Evolutionary conservation across 805 yeast species (phyloP), one percentile per base, ranked within the genome.

Genomic region (Wickerhamiella brachini): DNA sequence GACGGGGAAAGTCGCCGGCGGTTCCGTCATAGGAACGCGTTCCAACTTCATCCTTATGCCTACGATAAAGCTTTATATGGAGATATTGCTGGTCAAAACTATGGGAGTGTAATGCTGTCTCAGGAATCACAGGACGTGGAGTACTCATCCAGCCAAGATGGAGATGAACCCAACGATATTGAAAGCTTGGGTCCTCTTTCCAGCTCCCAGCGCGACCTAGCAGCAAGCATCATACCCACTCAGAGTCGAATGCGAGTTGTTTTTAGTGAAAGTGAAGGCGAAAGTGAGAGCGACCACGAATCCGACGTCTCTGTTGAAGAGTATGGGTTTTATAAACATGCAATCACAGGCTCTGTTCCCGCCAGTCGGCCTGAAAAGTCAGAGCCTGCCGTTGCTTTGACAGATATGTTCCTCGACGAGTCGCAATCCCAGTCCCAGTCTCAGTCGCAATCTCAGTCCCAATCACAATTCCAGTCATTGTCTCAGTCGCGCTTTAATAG

Each of bases 41-140:
- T 38, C n/a, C 50, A 48, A n/a, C 20, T 48, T n/a, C 39, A 26
- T 7, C 50, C 50, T 8, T 48, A 48, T 22, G 31, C 46, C 42
- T 48, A 48, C 24, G 50, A 48, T 21, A n/a, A 26, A n/a, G 50
- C 46, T 3, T 20, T 48, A 4, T 48, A 48, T n/a, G 50, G 50
- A 5, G 31, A 31, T 10, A 41, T 41, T 12, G 18, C 44, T 20
- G 44, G 44, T 22, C 12, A 8, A 21, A 18, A 41, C 6, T 29
- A 29, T 15, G 34, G 34, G 12, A 29, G 12, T 29, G 15, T 29
- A 9, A 29, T 7, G 34, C 5, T 12, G 15, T 15, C 41, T 37
- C 17, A n/a, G 9, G 17, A 37, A 7, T 37, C 41, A 5, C 41
- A 37, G 9, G 41, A 37, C 18, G 20, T 7, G 4, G 41, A 37